Evolutionary conservation across 2,329 filamentous ascomycete genomes (phyloP).

Genomic region (Mycosphaerella sp.): DNA sequence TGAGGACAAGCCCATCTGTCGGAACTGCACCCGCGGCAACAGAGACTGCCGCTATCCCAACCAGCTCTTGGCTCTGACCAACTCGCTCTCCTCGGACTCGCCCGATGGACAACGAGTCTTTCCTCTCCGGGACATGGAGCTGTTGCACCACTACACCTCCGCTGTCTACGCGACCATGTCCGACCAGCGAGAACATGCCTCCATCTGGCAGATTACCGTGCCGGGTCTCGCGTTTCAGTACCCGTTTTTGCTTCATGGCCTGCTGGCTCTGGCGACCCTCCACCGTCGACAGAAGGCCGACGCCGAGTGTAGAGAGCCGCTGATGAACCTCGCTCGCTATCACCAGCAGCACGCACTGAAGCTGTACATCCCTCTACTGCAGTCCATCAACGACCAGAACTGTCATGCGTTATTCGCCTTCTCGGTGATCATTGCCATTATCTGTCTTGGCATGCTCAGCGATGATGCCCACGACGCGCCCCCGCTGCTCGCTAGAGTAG

Average conservation of each 20-base stretch:
- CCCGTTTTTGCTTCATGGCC: slow-evolving; percentile 21
- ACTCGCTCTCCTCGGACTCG: slow-evolving; percentile 2
- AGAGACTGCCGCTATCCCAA: slow-evolving; percentile 18
- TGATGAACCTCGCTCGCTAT: slow-evolving; percentile 21
- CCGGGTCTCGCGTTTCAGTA: slow-evolving; percentile 18
- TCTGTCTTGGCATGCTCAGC: slow-evolving; percentile 19
- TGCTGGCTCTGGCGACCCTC: slow-evolving; percentile 17
- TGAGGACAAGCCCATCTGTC: slow-evolving; percentile 21
- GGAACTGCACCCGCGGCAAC: slow-evolving; percentile 22
- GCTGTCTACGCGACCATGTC: slow-evolving; percentile 17
- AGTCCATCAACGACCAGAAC: slow-evolving; percentile 21
- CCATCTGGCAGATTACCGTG: slow-evolving; percentile 16
- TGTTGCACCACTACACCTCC: slow-evolving; percentile 24
- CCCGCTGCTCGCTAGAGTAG: slow-evolving; percentile 12
- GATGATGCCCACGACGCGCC: slow-evolving; percentile 6
- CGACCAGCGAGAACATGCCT: slow-evolving; percentile 6
- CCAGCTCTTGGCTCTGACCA: slow-evolving; percentile 13
- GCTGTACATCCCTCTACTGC: slow-evolving; percentile 20
- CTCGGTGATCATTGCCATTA: slow-evolving; percentile 15
- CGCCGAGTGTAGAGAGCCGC: slow-evolving; percentile 4
- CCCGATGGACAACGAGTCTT: slow-evolving; percentile 14
- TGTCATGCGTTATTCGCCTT: slow-evolving; percentile 23
- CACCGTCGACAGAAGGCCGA: slow-evolving; percentile 16
- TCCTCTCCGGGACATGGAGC: slow-evolving; percentile 22
- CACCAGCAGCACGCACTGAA: slow-evolving; percentile 24